These are phyloP conservation scores for Hemileccinum rubropunctum DNA, from an alignment of 768 basidiomycete species.

Conservation along the genomic window DNA sequence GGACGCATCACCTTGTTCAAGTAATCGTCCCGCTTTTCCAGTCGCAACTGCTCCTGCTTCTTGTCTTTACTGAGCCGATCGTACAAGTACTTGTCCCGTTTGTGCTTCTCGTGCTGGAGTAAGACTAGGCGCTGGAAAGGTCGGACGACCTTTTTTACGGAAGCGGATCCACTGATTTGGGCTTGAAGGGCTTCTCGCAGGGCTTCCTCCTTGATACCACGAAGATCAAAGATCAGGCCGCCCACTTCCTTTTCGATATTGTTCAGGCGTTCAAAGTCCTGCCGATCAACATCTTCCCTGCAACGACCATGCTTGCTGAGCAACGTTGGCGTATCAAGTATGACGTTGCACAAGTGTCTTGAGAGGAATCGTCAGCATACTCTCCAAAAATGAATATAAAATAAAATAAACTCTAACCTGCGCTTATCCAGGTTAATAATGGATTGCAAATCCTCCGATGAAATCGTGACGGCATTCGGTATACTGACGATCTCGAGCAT, in stretches of 20 bases:
- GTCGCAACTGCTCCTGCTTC: conserved; percentile 66
- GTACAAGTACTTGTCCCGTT: conserved; percentile 69
- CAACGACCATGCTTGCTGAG: conserved; percentile 41
- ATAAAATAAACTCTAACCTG: conserved; percentile 44
- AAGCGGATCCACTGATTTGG: conserved; percentile 39
- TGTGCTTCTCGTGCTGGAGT: conserved; percentile 76
- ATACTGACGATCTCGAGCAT: conserved; percentile 76
- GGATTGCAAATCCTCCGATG: conserved; percentile 49
- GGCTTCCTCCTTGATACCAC: conserved; percentile 74
- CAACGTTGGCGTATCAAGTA: conserved; percentile 50
- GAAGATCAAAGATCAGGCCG: conserved; percentile 62
- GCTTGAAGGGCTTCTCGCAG: conserved; percentile 56
- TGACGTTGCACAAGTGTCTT: conserved; percentile 67
- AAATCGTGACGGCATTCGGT: conserved; percentile 63
- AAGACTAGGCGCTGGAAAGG: conserved; percentile 66
- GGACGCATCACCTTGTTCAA: conserved; percentile 69
- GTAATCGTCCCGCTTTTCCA: conserved; percentile 73
- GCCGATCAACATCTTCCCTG: conserved; percentile 57
- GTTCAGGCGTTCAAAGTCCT: conserved; percentile 73
- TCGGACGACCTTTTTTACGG: conserved; percentile 53
- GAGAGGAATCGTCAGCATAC: conserved; percentile 15
- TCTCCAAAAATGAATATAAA: neutral
- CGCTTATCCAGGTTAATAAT: conserved; percentile 84
- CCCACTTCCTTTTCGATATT: conserved; percentile 70
- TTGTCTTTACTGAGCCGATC: conserved; percentile 74